phyloP scores from a whole-genome alignment of 1,284 basidiomycete genomes.

The Phlebopus sp. region DNA sequence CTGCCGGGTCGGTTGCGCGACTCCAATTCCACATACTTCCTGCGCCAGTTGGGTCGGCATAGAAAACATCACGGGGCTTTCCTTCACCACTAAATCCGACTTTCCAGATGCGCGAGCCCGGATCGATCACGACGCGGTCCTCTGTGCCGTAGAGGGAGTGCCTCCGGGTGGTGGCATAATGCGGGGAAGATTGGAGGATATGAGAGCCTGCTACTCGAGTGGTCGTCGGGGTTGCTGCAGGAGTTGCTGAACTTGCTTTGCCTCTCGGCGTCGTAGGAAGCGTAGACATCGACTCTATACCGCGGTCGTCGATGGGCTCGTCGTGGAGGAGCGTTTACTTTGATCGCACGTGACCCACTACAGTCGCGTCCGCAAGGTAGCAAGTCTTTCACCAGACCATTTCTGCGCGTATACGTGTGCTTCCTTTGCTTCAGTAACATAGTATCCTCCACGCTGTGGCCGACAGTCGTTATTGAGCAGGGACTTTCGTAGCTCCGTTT shows the following conservation, averaged over 20 bases:
- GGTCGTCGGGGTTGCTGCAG: conserved; percentile 48
- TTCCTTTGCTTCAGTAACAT: too few species aligned
- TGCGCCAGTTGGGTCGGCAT: conserved; percentile 42
- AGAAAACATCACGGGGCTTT: conserved; percentile 75
- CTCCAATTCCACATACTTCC: conserved; percentile 58
- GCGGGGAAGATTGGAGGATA: conserved; percentile 64
- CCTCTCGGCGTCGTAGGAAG: conserved; percentile 27
- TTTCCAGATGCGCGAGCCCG: conserved; percentile 84
- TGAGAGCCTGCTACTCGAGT: conserved; percentile 47
- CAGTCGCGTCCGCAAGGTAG: too few species aligned
- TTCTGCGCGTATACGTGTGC: too few species aligned
- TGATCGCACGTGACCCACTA: background rate
- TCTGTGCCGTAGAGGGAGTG: conserved; percentile 85
- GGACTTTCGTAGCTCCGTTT: too few species aligned
- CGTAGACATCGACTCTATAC: conserved; percentile 22
- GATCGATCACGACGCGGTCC: conserved; percentile 81
- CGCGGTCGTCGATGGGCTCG: background rate
- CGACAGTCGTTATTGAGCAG: too few species aligned
- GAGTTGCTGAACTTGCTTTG: conserved; percentile 16
- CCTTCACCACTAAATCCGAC: conserved; percentile 89
- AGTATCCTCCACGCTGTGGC: too few species aligned
- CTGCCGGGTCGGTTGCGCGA: conserved; percentile 50
- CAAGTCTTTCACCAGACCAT: too few species aligned
- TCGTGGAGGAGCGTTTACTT: background rate
- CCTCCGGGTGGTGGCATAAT: conserved; percentile 73